Evolutionary conservation across 345 rosid genomes (phyloP).

Genomic region (Mangifera indica): DNA sequence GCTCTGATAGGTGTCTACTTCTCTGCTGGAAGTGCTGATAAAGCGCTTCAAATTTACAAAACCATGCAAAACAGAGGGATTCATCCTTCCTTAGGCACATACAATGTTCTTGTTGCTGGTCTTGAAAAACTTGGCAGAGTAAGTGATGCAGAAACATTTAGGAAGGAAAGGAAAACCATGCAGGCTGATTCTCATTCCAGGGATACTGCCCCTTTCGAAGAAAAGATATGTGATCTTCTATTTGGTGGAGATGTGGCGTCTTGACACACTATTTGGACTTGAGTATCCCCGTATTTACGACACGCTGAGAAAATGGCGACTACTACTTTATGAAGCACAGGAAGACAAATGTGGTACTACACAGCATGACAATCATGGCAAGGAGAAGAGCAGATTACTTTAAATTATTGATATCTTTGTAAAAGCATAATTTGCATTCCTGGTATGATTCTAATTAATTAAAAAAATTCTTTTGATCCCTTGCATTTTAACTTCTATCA

Average conservation of each 20-base stretch:
- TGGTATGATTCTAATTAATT: no score
- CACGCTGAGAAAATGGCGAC: not conserved
- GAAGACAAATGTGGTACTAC: not conserved
- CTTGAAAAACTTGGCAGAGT: constrained; percentile 56
- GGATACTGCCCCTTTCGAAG: constrained; percentile 36
- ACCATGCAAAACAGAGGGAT: constrained; percentile 55
- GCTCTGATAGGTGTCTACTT: constrained; percentile 67
- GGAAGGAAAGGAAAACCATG: constrained; percentile 63
- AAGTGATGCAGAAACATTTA: constrained; percentile 41
- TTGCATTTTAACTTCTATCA: no score
- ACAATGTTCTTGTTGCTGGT: constrained; percentile 60
- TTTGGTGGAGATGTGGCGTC: constrained; percentile 39
- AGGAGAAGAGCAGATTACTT: not conserved
- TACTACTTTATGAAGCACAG: not conserved
- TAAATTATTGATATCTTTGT: no score
- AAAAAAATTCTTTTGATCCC: no score
- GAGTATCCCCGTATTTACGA: not conserved
- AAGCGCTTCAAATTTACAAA: constrained; percentile 57
- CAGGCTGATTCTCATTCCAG: constrained; percentile 27
- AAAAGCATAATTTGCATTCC: no score
- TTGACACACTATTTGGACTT: constrained; percentile 13
- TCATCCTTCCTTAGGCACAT: constrained; percentile 65
- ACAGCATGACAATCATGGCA: not conserved
- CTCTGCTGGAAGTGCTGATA: constrained; percentile 69
- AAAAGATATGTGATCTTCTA: constrained; percentile 72